A percentile compares a stretch with the other conserved stretches of the same genome.
Conservation (phyloP, 345 rosid genomes). For the Eucalyptus victrix region DNA sequence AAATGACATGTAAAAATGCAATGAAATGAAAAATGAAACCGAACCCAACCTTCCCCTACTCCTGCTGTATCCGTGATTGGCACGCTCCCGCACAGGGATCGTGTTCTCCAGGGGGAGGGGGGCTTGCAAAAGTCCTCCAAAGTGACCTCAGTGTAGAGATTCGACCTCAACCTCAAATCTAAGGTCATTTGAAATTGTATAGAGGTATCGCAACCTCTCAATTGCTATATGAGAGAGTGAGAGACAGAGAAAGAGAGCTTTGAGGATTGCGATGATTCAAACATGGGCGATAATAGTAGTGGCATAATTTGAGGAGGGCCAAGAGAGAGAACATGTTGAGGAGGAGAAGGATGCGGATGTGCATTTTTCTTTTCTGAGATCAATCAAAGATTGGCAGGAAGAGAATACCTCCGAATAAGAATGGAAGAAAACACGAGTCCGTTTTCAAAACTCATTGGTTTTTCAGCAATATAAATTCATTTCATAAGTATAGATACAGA, state of each 20-base stretch:
- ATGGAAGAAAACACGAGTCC: neutral
- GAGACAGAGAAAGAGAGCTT: neutral
- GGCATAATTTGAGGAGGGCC: neutral
- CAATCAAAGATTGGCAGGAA: neutral
- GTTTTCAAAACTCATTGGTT: neutral
- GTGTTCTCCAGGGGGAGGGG: neutral
- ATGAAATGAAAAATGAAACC: neutral
- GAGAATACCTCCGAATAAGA: neutral
- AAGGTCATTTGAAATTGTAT: neutral
- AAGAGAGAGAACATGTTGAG: neutral
- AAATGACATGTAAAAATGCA: neutral
- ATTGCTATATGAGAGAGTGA: neutral
- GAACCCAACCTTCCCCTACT: no score
- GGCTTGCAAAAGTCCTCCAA: neutral
- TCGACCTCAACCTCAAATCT: neutral
- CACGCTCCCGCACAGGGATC: neutral
- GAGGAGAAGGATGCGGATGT: neutral
- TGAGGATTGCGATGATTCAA: neutral
- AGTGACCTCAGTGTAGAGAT: neutral
- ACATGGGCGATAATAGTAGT: neutral
- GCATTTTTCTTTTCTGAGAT: neutral
- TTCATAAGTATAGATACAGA: neutral
- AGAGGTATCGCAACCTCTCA: neutral
- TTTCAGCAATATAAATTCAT: neutral
- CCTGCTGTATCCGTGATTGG: neutral